Conservation (phyloP, 306 rosid genomes). For the Casuarina cunninghamiana region DNA sequence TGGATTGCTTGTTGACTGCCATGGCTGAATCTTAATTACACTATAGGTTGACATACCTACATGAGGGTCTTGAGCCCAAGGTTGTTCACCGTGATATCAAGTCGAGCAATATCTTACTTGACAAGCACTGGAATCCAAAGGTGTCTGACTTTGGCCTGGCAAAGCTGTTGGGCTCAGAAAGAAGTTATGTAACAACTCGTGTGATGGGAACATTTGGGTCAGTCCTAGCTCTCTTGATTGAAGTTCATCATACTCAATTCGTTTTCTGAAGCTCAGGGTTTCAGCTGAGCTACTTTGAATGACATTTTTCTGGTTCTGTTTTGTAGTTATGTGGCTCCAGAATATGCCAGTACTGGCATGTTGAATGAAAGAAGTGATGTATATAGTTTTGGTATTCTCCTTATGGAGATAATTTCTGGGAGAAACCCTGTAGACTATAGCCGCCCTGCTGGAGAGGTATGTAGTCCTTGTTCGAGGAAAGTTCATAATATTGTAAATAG, state of each 20-base stretch:
- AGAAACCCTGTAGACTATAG: slow-evolving; percentile 65
- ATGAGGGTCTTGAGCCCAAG: slow-evolving; percentile 69
- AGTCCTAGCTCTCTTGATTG: slow-evolving; percentile 20
- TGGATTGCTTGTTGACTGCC: background rate
- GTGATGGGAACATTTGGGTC: slow-evolving; percentile 74
- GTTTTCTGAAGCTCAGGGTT: background rate
- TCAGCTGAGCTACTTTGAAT: background rate
- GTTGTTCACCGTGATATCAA: slow-evolving; percentile 68
- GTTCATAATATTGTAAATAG: background rate
- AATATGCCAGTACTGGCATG: slow-evolving; percentile 71
- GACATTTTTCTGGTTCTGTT: slow-evolving; percentile 7
- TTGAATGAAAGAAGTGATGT: slow-evolving; percentile 66
- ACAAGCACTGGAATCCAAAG: slow-evolving; percentile 61
- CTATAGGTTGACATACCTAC: slow-evolving; percentile 54
- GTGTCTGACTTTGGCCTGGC: slow-evolving; percentile 70
- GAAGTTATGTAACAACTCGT: slow-evolving; percentile 64
- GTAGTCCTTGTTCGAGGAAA: slow-evolving; percentile 1
- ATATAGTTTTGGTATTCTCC: slow-evolving; percentile 60
- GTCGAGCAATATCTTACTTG: slow-evolving; percentile 65
- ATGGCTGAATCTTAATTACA: slow-evolving; percentile 4
- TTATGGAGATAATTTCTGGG: slow-evolving; percentile 64
- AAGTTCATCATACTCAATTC: background rate
- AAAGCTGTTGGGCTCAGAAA: slow-evolving; percentile 61
- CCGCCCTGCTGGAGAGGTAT: slow-evolving; percentile 62
- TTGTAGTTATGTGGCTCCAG: slow-evolving; percentile 67